Evolutionary conservation across 768 basidiomycete species (phyloP).

Genomic region (Macrocybe gigantea): DNA sequence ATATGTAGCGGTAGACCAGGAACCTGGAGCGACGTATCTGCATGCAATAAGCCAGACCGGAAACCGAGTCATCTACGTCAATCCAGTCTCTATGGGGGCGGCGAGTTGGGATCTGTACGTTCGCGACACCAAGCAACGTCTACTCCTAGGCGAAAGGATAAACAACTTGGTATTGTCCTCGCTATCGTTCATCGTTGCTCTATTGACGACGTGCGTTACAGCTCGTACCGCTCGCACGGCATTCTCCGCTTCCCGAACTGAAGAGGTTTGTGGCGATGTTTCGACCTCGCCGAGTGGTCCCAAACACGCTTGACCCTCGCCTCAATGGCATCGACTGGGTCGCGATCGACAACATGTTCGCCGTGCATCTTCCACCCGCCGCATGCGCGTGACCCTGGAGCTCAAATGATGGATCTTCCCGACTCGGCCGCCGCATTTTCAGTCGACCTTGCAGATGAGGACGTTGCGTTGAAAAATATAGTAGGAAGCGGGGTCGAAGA

Average conservation of each 20-base stretch:
- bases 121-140: conserved; percentile 27
- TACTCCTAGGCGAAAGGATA: conserved; percentile 40
- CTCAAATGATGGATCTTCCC: not conserved
- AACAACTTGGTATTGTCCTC: conserved; percentile 53
- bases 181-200: not conserved
- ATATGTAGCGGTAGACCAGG: conserved; percentile 44
- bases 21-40: conserved; percentile 14
- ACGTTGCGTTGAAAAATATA: conserved; percentile 60
- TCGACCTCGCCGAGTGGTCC: conserved; percentile 68
- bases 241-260: conserved; percentile 86
- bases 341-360: conserved; percentile 65
- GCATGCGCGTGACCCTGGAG: conserved; percentile 1
- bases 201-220: conserved; percentile 18
- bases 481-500: conserved; percentile 46
- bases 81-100: conserved; percentile 67
- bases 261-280: conserved; percentile 78
- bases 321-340: conserved; percentile 64
- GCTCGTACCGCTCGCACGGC: conserved; percentile 82
- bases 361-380: conserved; percentile 28
- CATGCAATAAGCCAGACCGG: conserved; percentile 37
- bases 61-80: conserved; percentile 73
- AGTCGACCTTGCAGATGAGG: conserved; percentile 24
- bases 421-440: conserved; percentile 1
- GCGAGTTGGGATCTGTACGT: conserved; percentile 48
- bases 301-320: conserved; percentile 64